phyloP scores from a whole-genome alignment of 495 filamentous ascomycete genomes.

The Penicillium ochrochloron region DNA sequence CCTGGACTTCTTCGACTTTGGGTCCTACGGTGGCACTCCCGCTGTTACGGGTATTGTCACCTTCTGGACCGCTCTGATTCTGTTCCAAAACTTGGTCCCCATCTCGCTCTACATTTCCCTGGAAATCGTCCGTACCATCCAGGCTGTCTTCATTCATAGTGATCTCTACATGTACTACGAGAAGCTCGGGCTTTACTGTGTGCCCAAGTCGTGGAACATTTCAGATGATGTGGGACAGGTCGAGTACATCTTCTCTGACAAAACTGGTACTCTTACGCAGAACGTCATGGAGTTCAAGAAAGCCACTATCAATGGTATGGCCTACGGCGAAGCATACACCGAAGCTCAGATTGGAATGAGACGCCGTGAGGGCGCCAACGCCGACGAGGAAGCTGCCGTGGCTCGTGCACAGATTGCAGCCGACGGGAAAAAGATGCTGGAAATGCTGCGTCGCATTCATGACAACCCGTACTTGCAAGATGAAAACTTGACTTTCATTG shows the following conservation, averaged over 20 bases:
- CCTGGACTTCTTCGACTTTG: slow-evolving; percentile 82
- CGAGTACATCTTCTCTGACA: slow-evolving; percentile 99
- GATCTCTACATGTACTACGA: slow-evolving; percentile 97
- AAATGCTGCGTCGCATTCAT: slow-evolving; percentile 73
- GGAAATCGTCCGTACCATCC: slow-evolving; percentile 90
- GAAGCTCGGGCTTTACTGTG: slow-evolving; percentile 87
- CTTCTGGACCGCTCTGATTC: slow-evolving; percentile 91
- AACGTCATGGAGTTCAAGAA: slow-evolving; percentile 99
- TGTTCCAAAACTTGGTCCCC: slow-evolving; percentile 98
- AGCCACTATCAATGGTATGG: slow-evolving; percentile 87
- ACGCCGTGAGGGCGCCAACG: slow-evolving; percentile 83
- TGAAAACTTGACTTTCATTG: slow-evolving; percentile 88
- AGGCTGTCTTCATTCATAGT: slow-evolving; percentile 97
- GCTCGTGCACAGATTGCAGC: slow-evolving; percentile 79
- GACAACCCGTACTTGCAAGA: slow-evolving; percentile 91
- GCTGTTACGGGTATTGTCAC: slow-evolving; percentile 88
- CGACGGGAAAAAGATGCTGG: slow-evolving; percentile 73
- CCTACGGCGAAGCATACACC: slow-evolving; percentile 97
- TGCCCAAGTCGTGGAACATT: slow-evolving; percentile 99
- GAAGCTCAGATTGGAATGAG: slow-evolving; percentile 97
- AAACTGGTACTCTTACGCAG: slow-evolving; percentile 96
- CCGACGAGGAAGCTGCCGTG: slow-evolving; percentile 74
- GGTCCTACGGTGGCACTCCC: slow-evolving; percentile 77
- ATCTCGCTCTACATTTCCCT: slow-evolving; percentile 98
- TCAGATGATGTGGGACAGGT: slow-evolving; percentile 98